These are phyloP conservation scores for maize (Zea mays) DNA, from an alignment of 176 grass and related monocot genomes.

Conservation along the genomic window DNA sequence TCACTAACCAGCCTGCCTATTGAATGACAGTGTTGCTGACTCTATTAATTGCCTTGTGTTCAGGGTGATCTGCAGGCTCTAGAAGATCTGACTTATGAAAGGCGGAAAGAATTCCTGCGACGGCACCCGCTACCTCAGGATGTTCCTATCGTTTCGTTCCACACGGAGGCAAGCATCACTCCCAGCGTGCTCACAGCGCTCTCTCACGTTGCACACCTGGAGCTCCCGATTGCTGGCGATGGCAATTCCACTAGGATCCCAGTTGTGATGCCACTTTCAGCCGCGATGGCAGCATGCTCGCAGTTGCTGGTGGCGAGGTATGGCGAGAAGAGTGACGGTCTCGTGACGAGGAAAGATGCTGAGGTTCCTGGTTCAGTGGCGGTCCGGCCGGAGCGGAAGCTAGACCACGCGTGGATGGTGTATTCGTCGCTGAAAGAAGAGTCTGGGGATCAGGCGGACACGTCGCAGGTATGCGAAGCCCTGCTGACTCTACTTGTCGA, in stretches of 20 bases:
- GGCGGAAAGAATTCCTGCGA: conserved; percentile 67
- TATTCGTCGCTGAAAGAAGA: conserved; percentile 77
- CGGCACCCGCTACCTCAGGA: conserved; percentile 62
- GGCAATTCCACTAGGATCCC: conserved; percentile 64
- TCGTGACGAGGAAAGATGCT: conserved; percentile 74
- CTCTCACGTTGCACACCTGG: conserved; percentile 79
- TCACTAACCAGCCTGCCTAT: not conserved
- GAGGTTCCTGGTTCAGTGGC: conserved; percentile 76
- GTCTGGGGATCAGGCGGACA: conserved; percentile 58
- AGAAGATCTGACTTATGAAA: conserved; percentile 79
- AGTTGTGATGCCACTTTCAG: conserved; percentile 77
- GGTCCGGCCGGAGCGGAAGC: conserved; percentile 63
- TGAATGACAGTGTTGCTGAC: not conserved
- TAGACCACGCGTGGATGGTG: conserved; percentile 95
- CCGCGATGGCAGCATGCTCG: conserved; percentile 82
- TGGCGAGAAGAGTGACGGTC: conserved; percentile 84
- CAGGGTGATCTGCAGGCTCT: conserved; percentile 86
- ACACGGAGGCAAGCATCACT: conserved; percentile 85
- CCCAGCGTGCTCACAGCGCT: conserved; percentile 69
- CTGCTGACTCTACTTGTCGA: conserved; percentile 79
- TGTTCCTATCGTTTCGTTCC: conserved; percentile 78
- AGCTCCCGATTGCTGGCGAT: conserved; percentile 62
- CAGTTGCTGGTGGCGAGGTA: conserved; percentile 76
- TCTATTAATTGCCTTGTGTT: conserved; percentile 27
- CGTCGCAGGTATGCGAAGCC: conserved; percentile 80